Evolutionary conservation across 352 stramenopile genomes (phyloP).

Genomic region (Thalassiosira mediterranea): DNA sequence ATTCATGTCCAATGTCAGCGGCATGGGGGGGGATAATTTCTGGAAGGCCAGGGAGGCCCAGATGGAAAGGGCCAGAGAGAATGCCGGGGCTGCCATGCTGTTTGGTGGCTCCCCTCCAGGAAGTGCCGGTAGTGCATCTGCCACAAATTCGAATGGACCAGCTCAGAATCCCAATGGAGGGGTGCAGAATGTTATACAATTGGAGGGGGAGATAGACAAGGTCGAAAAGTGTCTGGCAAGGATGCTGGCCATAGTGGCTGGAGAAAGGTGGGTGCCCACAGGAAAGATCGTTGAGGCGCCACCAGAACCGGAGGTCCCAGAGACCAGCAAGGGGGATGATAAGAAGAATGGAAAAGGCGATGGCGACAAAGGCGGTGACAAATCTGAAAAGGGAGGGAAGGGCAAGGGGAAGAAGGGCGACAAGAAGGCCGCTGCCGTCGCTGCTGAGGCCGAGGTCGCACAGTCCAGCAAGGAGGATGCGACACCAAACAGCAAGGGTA

Average conservation of each 20-base stretch:
- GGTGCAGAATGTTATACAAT: constrained; percentile 67
- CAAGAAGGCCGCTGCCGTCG: no score
- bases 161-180: neutral
- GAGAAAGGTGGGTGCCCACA: constrained; percentile 28
- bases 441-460: no score
- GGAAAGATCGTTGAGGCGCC: constrained; percentile 26
- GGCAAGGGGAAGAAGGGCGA: neutral
- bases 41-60: constrained; percentile 43
- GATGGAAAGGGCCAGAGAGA: constrained; percentile 16
- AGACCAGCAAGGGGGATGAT: constrained; percentile 2
- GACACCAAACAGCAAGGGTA: neutral
- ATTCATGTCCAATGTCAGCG: constrained; percentile 11
- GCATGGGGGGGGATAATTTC: constrained; percentile 13
- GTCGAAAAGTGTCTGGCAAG: constrained; percentile 63
- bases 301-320: constrained; percentile 1
- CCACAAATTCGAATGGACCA: neutral
- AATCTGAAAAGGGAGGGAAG: no score
- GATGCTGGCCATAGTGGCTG: constrained; percentile 49
- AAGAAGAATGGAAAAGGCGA: neutral
- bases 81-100: constrained; percentile 26
- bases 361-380: neutral
- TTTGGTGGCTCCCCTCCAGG: constrained; percentile 12
- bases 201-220: constrained; percentile 72
- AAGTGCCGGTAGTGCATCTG: neutral
- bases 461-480: no score